These are phyloP conservation scores for Scedosporium apiospermum DNA, from an alignment of 2,329 filamentous ascomycete species.

Conservation along the genomic window DNA sequence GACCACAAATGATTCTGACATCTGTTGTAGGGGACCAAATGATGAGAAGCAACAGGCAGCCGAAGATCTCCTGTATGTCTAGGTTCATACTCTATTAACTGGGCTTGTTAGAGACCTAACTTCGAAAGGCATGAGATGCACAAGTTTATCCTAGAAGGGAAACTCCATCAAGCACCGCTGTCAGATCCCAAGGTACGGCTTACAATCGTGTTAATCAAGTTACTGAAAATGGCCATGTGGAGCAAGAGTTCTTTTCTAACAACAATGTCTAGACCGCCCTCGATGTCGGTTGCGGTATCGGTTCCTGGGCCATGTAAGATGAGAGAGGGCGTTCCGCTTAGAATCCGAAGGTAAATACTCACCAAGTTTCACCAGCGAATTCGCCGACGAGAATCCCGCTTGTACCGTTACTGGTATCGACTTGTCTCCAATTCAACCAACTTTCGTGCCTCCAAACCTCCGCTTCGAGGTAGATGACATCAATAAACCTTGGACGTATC, in stretches of 20 bases:
- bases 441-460: slow-evolving; percentile 50
- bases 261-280: slow-evolving; percentile 30
- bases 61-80: slow-evolving; percentile 17
- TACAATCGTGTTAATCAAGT: too few species aligned
- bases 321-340: not conserved
- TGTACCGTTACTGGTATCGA: slow-evolving; percentile 37
- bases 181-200: not conserved
- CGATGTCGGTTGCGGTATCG: slow-evolving; percentile 52
- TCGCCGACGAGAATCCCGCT: slow-evolving; percentile 37
- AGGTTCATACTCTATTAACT: not conserved
- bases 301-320: slow-evolving; percentile 37
- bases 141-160: slow-evolving; percentile 31
- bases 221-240: too few species aligned
- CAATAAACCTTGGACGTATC: slow-evolving; percentile 36
- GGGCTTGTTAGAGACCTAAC: not conserved
- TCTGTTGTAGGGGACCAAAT: slow-evolving; percentile 15
- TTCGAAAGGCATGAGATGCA: slow-evolving; percentile 36
- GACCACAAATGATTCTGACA: not conserved
- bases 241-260: too few species aligned
- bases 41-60: slow-evolving; percentile 18
- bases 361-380: slow-evolving; percentile 6
- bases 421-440: slow-evolving; percentile 49
- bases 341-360: too few species aligned
- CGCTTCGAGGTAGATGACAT: slow-evolving; percentile 58
- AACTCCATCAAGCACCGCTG: slow-evolving; percentile 36